These are phyloP conservation scores for Handroanthus guayacan DNA, from an alignment of 257 asterid genomes.

Conservation along the genomic window DNA sequence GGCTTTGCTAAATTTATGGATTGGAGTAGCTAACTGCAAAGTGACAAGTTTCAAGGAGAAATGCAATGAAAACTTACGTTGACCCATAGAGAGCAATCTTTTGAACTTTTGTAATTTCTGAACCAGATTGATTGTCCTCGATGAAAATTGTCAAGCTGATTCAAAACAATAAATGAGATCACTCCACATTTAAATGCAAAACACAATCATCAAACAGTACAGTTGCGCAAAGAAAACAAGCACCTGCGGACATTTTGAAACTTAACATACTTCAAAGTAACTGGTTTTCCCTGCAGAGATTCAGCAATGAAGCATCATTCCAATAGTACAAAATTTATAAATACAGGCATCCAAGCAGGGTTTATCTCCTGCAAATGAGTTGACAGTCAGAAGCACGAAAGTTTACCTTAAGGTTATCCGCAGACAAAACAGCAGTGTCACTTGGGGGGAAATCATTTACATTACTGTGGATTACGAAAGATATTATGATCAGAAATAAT, in stretches of 20 bases:
- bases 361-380: slow-evolving; percentile 8
- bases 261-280: slow-evolving; percentile 73
- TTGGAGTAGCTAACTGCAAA: neutral
- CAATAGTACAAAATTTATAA: slow-evolving; percentile 20
- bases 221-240: slow-evolving; percentile 21
- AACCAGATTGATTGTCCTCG: slow-evolving; percentile 91
- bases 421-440: slow-evolving; percentile 64
- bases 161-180: slow-evolving; percentile 24
- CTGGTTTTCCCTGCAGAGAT: slow-evolving; percentile 69
- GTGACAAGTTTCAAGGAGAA: slow-evolving; percentile 17
- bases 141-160: slow-evolving; percentile 90
- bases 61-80: slow-evolving; percentile 68
- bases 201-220: slow-evolving; percentile 7
- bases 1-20: neutral
- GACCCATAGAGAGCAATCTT: slow-evolving; percentile 86
- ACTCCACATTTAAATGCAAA: slow-evolving; percentile 11
- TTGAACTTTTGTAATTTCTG: slow-evolving; percentile 83
- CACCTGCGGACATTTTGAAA: slow-evolving; percentile 93
- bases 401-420: slow-evolving; percentile 85
- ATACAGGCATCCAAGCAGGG: slow-evolving; percentile 1
- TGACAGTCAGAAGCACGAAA: slow-evolving; percentile 10
- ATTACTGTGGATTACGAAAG: slow-evolving; percentile 52
- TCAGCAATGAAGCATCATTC: slow-evolving; percentile 30
- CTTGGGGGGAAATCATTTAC: slow-evolving; percentile 82
- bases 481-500: slow-evolving; percentile 23